Conservation (phyloP, 305 asterid species). For the Fraxinus platypoda region DNA sequence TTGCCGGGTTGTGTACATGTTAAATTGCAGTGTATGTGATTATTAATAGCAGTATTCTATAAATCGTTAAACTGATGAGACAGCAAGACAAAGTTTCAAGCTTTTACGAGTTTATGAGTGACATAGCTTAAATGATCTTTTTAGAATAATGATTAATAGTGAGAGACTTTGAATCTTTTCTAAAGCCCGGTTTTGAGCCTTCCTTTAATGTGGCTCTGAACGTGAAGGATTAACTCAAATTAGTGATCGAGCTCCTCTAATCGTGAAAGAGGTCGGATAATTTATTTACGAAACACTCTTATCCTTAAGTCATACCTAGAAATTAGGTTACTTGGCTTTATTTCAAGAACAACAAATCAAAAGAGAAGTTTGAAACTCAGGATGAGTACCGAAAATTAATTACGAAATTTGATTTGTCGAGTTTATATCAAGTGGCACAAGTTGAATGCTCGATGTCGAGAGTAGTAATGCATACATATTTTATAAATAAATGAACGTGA, state of each 20-base stretch:
- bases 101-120: not conserved
- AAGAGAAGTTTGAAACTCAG: not conserved
- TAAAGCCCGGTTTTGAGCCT: not conserved
- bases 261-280: not conserved
- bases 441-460: not conserved
- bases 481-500: not conserved
- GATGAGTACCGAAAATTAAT: not conserved
- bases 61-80: not conserved
- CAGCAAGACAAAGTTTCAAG: not conserved
- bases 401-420: no score
- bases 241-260: not conserved
- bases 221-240: not conserved
- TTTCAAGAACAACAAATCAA: not conserved
- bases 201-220: not conserved
- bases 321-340: not conserved
- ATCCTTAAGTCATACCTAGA: not conserved
- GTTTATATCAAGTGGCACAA: not conserved
- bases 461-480: not conserved
- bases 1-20: not conserved
- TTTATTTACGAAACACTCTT: no score
- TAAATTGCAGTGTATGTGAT: not conserved
- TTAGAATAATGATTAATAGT: no score
- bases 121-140: not conserved
- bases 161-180: not conserved
- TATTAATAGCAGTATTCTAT: no score